Base-by-base conservation (phyloP, 495 filamentous ascomycete species). In the Annulohypoxylon stygium region DNA sequence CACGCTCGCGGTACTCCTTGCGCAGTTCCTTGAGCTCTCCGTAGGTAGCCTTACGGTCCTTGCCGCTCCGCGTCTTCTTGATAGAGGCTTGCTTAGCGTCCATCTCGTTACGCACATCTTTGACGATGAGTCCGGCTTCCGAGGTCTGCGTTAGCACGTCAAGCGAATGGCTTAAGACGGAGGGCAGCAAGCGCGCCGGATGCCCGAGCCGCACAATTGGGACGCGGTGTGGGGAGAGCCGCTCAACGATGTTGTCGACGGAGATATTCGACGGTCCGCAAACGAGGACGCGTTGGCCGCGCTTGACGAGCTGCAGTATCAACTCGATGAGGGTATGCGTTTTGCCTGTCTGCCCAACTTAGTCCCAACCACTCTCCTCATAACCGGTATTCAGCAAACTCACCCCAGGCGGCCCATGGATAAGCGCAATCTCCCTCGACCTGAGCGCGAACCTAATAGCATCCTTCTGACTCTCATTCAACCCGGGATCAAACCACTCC, bases 241-340 rank as follows among this genome's bases (percentile, higher is more conserved):
- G 89, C 81, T 98, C 95, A n/a, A 97, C 94, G 67, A 99, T 98
- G 76, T 99, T 99, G 83, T 99, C 96, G 1, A 98, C 96, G 0
- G 93, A 95, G 58, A 99, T 93, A 78, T 99, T 99, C 9, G 93
- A 97, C 0, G 96, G 96, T 0, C 96, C 96, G 77, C 96, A 99
- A 18, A 99, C 95, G 2, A 99, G 87, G 14, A 98, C 82, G 1
- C 94, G 88, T 47, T 88, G 86, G 12, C 90, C 89, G 4, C 87
- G 87, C 65, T 82, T 89, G 33, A 96, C 83, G 71, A 98, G 81
- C 74, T 99, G 96, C 33, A 95, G 85, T 64, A 98, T 97, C 18
- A 98, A 84, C 77, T 99, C 96, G 59, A 99, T 96, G 25, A 99
- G 83, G 0, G 97, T 99, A 79, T 98, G 95, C 0, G 96, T 99